A percentile compares a stretch with the other conserved stretches of the same genome.
Conservation (phyloP, 148 eudicot genomes). For the Heliosperma pusillum region DNA sequence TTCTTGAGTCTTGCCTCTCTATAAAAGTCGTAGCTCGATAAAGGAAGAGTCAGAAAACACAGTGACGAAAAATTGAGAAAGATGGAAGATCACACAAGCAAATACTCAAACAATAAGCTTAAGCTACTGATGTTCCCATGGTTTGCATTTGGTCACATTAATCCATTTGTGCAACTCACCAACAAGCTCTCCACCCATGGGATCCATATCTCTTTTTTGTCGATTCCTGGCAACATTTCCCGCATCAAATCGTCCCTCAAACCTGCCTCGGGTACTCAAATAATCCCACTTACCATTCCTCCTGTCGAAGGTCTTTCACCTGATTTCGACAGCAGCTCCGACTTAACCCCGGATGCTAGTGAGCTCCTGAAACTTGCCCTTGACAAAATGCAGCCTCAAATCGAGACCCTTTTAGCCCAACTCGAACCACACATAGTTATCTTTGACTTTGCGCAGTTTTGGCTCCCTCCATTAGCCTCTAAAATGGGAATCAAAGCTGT, state of each 20-base stretch:
- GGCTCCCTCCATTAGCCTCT: conserved; percentile 45
- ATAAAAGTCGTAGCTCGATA: not conserved
- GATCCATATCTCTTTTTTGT: conserved; percentile 38
- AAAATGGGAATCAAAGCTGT: conserved; percentile 39
- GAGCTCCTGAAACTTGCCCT: conserved; percentile 44
- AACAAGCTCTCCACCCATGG: conserved; percentile 44
- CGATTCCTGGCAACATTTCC: conserved; percentile 36
- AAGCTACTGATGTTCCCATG: conserved; percentile 49
- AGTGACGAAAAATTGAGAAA: not conserved
- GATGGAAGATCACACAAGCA: not conserved
- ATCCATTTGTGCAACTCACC: conserved; percentile 49
- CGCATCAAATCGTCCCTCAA: conserved; percentile 38
- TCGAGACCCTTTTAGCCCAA: conserved; percentile 28
- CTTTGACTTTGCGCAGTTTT: conserved; percentile 44
- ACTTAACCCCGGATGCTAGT: conserved; percentile 19
- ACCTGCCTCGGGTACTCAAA: conserved; percentile 11
- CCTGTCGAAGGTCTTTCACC: conserved; percentile 35
- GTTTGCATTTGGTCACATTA: conserved; percentile 61
- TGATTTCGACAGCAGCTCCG: conserved; percentile 40
- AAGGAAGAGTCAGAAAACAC: not conserved
- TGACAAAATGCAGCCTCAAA: conserved; percentile 51
- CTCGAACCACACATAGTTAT: conserved; percentile 39
- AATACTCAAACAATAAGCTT: conserved; percentile 17
- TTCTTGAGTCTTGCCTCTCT: not conserved
- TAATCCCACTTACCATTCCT: conserved; percentile 40